A percentile compares a stretch with the other conserved stretches of the same genome.
These are phyloP conservation scores for Colletotrichum lentis DNA, from an alignment of 2,329 filamentous ascomycete species.

Conservation along the genomic window DNA sequence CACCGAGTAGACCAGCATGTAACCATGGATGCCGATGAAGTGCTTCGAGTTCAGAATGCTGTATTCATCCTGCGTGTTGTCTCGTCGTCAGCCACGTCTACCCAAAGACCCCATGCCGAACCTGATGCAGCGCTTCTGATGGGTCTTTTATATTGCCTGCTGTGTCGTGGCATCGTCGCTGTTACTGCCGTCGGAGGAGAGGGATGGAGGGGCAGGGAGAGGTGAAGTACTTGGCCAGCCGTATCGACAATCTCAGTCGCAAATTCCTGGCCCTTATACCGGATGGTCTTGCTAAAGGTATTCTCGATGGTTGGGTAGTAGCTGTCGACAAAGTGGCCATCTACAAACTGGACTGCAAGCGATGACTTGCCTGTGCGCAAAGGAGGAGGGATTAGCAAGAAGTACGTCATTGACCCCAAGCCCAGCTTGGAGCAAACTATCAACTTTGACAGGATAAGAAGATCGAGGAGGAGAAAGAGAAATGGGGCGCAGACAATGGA, in stretches of 20 bases:
- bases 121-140: not conserved
- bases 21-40: slow-evolving; percentile 98
- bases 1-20: slow-evolving; percentile 98
- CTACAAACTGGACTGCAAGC: slow-evolving; percentile 94
- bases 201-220: not conserved
- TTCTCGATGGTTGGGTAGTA: slow-evolving; percentile 99
- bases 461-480: not conserved
- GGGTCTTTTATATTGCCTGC: not conserved
- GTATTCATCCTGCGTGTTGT: slow-evolving; percentile 81
- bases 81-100: slow-evolving; percentile 29
- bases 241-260: slow-evolving; percentile 98
- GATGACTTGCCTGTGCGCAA: slow-evolving; percentile 84
- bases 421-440: not conserved
- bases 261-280: slow-evolving; percentile 91
- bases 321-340: slow-evolving; percentile 97
- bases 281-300: slow-evolving; percentile 95
- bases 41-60: slow-evolving; percentile 98
- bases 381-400: not conserved
- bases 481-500: not conserved
- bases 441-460: not conserved
- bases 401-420: slow-evolving; percentile 12
- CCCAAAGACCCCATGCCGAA: too few species aligned
- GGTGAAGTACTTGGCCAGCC: slow-evolving; percentile 78
- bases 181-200: not conserved
- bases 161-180: not conserved